Conservation (phyloP, 2,329 filamentous ascomycete genomes). For the Neofusicoccum ribis region DNA sequence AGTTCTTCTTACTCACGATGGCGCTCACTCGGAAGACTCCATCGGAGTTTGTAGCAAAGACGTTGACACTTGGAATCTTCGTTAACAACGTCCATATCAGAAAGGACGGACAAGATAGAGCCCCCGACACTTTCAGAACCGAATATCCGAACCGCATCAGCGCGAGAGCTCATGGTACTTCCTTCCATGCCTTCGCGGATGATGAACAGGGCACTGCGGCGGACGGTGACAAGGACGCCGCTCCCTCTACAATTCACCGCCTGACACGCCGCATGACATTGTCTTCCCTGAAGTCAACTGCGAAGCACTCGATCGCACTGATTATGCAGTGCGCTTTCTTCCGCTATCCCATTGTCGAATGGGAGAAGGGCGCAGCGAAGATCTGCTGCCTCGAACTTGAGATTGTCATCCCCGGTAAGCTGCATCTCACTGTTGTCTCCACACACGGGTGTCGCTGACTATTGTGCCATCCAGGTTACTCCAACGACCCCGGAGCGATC, state of each 20-base stretch:
- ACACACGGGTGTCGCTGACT: not conserved
- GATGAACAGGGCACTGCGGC: not conserved
- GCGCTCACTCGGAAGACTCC: not conserved
- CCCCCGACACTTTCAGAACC: not conserved
- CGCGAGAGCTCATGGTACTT: not conserved
- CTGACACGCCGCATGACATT: not conserved
- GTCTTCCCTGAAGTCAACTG: too few species aligned
- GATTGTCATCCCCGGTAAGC: not conserved
- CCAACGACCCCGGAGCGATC: not conserved
- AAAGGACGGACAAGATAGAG: too few species aligned
- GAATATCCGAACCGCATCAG: not conserved
- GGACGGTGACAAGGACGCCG: not conserved
- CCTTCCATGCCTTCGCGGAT: not conserved
- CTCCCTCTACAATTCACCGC: not conserved
- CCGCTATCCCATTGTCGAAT: not conserved
- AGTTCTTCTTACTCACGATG: not conserved
- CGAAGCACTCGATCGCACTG: not conserved
- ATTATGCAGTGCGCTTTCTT: not conserved
- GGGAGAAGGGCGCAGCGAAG: not conserved
- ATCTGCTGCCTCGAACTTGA: not conserved
- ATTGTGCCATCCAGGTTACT: not conserved
- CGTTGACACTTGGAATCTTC: not conserved
- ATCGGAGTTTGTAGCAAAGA: not conserved
- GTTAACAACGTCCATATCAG: too few species aligned
- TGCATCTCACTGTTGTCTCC: not conserved